phyloP scores from a whole-genome alignment of 495 filamentous ascomycete species.

The Penicillium verhagenii region DNA sequence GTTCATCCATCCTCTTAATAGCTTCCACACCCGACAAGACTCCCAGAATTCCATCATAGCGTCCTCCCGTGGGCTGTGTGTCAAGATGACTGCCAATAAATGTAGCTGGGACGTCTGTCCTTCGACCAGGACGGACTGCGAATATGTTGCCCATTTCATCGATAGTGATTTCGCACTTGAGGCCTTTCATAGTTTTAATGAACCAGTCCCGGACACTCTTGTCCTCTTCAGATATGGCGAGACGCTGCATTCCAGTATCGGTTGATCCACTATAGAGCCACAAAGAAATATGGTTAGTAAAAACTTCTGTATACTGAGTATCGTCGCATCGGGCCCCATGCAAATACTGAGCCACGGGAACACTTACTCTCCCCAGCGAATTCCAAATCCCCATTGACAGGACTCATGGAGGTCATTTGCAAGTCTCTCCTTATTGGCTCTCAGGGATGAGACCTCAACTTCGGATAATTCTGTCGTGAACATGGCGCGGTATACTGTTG shows the following conservation, averaged over 20 bases:
- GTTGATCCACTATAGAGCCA: conserved; percentile 43
- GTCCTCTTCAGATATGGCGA: conserved; percentile 69
- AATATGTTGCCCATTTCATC: conserved; percentile 78
- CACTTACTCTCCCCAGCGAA: conserved; percentile 63
- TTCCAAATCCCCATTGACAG: conserved; percentile 64
- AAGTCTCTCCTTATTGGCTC: conserved; percentile 58
- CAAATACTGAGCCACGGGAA: background rate
- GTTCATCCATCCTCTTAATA: conserved; percentile 65
- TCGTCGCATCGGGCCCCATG: background rate
- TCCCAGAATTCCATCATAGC: conserved; percentile 75
- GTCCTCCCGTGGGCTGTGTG: conserved; percentile 73
- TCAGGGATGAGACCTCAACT: conserved; percentile 44
- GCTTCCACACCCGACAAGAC: conserved; percentile 71
- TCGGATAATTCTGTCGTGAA: conserved; percentile 42
- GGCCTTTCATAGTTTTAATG: conserved; percentile 56
- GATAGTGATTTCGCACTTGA: conserved; percentile 62
- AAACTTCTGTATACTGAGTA: background rate
- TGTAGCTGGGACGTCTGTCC: conserved; percentile 56
- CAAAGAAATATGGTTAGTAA: background rate
- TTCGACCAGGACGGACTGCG: conserved; percentile 61
- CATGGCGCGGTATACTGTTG: conserved; percentile 31
- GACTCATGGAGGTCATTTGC: conserved; percentile 63
- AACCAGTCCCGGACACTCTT: conserved; percentile 76
- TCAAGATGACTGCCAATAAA: conserved; percentile 75
- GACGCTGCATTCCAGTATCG: conserved; percentile 65